Conservation (phyloP, 805 yeast genomes). For the Teunomyces aglyptinius region DNA sequence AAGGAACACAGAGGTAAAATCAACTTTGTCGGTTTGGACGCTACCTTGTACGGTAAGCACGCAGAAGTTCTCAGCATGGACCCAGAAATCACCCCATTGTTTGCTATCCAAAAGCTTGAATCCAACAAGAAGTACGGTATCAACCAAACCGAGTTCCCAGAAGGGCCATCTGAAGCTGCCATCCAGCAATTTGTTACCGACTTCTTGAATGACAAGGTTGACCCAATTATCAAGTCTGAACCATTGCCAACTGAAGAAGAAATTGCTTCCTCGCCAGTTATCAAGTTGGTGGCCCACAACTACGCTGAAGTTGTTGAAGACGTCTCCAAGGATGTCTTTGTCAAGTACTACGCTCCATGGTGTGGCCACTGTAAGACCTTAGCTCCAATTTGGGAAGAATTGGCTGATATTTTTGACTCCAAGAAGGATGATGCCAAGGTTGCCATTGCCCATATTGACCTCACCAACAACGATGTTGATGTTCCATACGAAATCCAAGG, state of each 20-base stretch:
- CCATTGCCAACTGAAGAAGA: conserved; percentile 82
- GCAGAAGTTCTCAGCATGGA: conserved; percentile 82
- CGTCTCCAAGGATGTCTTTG: conserved; percentile 64
- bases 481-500: conserved; percentile 68
- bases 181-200: conserved; percentile 63
- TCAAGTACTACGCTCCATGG: conserved; percentile 96
- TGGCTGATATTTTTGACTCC: conserved; percentile 64
- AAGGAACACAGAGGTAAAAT: conserved; percentile 74
- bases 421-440: conserved; percentile 53
- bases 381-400: conserved; percentile 85
- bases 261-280: conserved; percentile 52
- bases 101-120: conserved; percentile 76
- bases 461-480: conserved; percentile 84
- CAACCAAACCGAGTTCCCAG: conserved; percentile 53
- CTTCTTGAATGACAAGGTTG: conserved; percentile 61
- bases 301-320: conserved; percentile 68
- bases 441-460: conserved; percentile 82
- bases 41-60: conserved; percentile 75
- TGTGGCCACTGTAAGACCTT: conserved; percentile 94
- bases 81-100: conserved; percentile 78
- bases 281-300: conserved; percentile 78
- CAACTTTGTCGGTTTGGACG: conserved; percentile 88
- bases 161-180: conserved; percentile 45
- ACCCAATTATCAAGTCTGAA: conserved; percentile 80
- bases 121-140: conserved; percentile 76